phyloP scores from a whole-genome alignment of 2,329 filamentous ascomycete species.

The Chrysoporthe puriensis region DNA sequence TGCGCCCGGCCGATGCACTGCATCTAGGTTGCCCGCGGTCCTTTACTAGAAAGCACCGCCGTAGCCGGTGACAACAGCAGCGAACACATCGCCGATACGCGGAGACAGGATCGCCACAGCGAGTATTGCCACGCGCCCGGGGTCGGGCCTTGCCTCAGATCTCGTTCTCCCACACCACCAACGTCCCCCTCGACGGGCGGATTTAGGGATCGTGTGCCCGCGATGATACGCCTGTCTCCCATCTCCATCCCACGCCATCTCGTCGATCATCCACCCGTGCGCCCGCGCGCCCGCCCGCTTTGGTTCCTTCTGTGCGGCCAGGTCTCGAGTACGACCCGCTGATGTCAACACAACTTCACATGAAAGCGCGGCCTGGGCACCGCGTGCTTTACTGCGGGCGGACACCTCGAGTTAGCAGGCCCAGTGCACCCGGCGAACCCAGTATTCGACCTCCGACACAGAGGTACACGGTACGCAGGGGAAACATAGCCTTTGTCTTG shows the following conservation, averaged over 20 bases:
- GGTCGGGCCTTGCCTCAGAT: too few relatives aligned
- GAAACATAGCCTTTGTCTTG: neutral
- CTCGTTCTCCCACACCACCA: too few relatives aligned
- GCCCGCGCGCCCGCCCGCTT: neutral
- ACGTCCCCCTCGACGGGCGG: neutral
- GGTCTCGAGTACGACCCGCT: neutral
- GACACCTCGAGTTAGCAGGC: neutral
- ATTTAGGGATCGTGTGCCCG: neutral
- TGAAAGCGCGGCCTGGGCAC: neutral
- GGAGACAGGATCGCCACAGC: neutral
- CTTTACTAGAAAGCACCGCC: neutral
- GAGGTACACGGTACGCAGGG: neutral
- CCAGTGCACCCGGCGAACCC: neutral
- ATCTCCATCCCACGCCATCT: neutral
- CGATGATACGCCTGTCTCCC: neutral
- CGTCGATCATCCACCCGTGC: neutral
- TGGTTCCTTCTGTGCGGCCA: neutral
- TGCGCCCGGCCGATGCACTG: neutral
- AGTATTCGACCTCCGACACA: neutral
- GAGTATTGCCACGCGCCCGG: neutral
- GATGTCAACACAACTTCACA: neutral
- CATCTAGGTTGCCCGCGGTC: neutral
- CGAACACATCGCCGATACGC: neutral
- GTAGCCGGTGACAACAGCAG: neutral
- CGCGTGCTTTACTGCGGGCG: neutral